A percentile compares a stretch with the other conserved stretches of the same genome.
phyloP scores from a whole-genome alignment of 2,329 filamentous ascomycete genomes.

The Aspergillus floridensis region DNA sequence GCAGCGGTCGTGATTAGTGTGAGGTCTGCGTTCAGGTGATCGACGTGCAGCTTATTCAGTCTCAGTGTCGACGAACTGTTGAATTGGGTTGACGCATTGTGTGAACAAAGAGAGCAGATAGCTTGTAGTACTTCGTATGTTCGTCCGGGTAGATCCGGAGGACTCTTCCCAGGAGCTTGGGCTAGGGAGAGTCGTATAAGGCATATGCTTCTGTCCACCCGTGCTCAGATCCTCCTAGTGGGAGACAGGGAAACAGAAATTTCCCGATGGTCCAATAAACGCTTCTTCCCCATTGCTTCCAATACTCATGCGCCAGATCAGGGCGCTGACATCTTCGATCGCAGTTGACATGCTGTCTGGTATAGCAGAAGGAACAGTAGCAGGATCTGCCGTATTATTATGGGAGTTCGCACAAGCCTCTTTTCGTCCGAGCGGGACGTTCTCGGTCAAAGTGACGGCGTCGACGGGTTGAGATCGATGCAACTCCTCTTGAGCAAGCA shows the following conservation, averaged over 20 bases:
- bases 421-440: too few species aligned
- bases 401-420: too few species aligned
- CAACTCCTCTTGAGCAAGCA: neutral
- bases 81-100: neutral
- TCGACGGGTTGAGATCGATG: too few species aligned
- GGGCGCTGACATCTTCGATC: neutral
- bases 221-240: neutral
- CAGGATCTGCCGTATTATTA: too few species aligned
- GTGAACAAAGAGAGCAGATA: neutral
- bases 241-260: slow-evolving; percentile 1
- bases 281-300: slow-evolving; percentile 1
- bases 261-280: slow-evolving; percentile 1
- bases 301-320: slow-evolving; percentile 2
- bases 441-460: too few species aligned
- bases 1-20: neutral
- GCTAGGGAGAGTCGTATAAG: too few species aligned
- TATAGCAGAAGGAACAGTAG: too few species aligned
- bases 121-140: neutral
- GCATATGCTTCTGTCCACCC: neutral
- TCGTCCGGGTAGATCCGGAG: too few species aligned
- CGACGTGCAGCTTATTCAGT: neutral
- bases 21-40: neutral
- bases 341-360: neutral
- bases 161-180: too few species aligned
- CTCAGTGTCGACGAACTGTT: neutral